Evolutionary conservation across 306 rosid genomes (phyloP), one percentile per base, ranked within the genome.

Genomic region (Pterocarpus santalinus): DNA sequence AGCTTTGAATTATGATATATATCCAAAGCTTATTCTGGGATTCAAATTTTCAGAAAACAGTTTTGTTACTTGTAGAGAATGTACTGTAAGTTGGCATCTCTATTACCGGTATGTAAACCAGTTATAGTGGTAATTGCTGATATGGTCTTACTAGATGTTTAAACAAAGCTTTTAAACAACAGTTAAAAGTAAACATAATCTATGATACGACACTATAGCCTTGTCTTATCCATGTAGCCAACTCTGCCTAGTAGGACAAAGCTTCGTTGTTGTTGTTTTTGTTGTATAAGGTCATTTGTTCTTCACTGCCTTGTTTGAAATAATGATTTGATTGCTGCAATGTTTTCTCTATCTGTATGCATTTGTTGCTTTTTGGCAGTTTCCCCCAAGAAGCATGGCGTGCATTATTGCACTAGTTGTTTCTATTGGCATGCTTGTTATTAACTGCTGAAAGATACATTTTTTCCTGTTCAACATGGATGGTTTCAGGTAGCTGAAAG

Each of bases 401-500:
- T 53, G 36, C 17, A 35, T 67, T n/a, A 61, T 56, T 5, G 16
- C 65, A 55, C 75, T 82, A 4, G 69, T 38, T 35, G 41, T 69
- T 81, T 77, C 62, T 69, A 32, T 57, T 34, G 38, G 56, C 12
- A 5, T 76, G 66, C 75, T 76, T 78, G 44, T 22, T 60, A 13
- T 22, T 22, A 22, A 33, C 32, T 61, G 65, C 52, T 47, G 61
- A 69, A 49, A 44, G 57, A 30, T 35, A 69, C 53, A 1, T 76
- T 76, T 44, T 51, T 34, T 62, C 13, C 41, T 17, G 32, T 53
- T 55, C 38, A 46, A 73, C 39, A 53, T 57, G 36, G 61, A 77
- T 73, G 63, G 56, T 79, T 88, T 69, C 94, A 95, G 99, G 99
- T 95, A 65, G 88, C 99, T 82, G 99, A 95, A 84, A 95, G 98